Evolutionary conservation across 1,284 basidiomycete species (phyloP).

Genomic region (Porogramme epimiltina): DNA sequence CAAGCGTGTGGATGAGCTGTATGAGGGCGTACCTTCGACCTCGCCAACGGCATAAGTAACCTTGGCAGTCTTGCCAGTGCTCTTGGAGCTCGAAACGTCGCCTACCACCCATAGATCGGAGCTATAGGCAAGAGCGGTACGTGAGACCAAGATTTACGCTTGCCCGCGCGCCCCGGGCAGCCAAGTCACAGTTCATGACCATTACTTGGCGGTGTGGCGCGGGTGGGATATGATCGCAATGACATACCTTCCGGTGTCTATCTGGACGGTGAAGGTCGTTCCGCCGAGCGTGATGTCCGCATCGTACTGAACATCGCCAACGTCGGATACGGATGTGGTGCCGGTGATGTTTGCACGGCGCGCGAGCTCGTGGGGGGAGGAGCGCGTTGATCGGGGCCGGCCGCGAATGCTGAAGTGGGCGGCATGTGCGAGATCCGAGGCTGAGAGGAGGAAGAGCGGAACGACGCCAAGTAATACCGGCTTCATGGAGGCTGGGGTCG

Average conservation of each 20-base stretch:
- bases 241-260: constrained; percentile 43
- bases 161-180: no score
- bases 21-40: constrained; percentile 39
- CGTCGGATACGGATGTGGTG: constrained; percentile 14
- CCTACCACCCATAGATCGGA: constrained; percentile 63
- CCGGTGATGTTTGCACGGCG: constrained; percentile 5
- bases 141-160: no score
- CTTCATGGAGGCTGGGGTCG: constrained; percentile 21
- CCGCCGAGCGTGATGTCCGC: constrained; percentile 40
- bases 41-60: constrained; percentile 52
- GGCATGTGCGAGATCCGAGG: constrained; percentile 25
- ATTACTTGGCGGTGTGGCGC: not conserved
- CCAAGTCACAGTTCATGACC: no score
- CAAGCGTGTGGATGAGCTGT: no score
- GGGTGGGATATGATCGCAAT: not conserved
- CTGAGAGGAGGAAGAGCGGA: constrained; percentile 22
- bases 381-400: constrained; percentile 6
- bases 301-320: constrained; percentile 39
- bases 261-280: constrained; percentile 35
- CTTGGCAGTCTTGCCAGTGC: constrained; percentile 40
- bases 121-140: constrained; percentile 27
- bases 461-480: constrained; percentile 13
- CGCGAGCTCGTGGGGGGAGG: constrained; percentile 1
- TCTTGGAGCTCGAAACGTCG: constrained; percentile 38
- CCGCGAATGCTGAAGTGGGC: constrained; percentile 23